phyloP scores from a whole-genome alignment of 2,329 filamentous ascomycete species.

The Plectosphaerella cucumerina region DNA sequence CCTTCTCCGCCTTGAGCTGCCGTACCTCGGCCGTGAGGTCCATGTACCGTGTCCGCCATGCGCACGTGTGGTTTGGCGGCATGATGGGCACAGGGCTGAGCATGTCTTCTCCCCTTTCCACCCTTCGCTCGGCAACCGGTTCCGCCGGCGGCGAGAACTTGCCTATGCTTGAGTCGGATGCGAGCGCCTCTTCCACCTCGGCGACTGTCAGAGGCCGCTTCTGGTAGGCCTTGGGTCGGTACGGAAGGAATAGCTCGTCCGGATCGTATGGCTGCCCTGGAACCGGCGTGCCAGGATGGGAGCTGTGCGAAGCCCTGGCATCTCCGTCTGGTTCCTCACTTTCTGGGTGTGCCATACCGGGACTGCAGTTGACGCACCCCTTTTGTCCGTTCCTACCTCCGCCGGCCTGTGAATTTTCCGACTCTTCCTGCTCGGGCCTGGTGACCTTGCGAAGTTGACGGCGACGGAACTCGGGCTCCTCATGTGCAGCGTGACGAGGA shows the following conservation, averaged over 20 bases:
- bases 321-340: too few relatives aligned
- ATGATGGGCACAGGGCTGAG: conserved; percentile 28
- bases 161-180: not conserved
- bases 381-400: not conserved
- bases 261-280: not conserved
- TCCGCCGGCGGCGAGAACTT: not conserved
- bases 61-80: conserved; percentile 34
- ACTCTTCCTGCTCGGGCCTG: not conserved
- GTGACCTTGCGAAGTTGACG: conserved; percentile 3
- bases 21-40: conserved; percentile 35
- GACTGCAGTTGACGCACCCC: not conserved
- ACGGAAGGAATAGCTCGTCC: not conserved
- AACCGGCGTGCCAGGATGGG: not conserved
- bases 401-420: too few relatives aligned
- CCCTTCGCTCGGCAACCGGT: not conserved
- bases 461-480: not conserved
- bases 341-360: not conserved
- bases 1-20: conserved; percentile 33
- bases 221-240: not conserved
- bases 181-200: not conserved
- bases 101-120: conserved; percentile 13
- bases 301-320: not conserved
- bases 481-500: not conserved
- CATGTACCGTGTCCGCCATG: conserved; percentile 37
- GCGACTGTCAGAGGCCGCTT: not conserved